Evolutionary conservation across 768 basidiomycete species (phyloP).

Genomic region (Lactarius trivialis): DNA sequence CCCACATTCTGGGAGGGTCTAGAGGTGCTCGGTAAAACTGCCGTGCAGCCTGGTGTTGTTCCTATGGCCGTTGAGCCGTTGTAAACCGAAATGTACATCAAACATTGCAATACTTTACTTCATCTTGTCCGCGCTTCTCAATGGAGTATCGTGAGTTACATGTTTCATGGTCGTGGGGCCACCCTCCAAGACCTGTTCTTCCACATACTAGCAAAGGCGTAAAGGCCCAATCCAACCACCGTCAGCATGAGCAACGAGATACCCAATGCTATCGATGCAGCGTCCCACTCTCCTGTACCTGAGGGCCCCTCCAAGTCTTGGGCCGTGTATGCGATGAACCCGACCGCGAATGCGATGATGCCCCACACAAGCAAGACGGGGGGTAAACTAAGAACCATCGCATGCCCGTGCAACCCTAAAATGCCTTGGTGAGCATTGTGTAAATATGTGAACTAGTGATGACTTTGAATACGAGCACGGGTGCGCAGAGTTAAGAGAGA

Average conservation of each 20-base stretch:
- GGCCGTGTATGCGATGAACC: constrained; percentile 41
- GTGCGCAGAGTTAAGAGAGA: neutral
- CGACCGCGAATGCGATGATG: constrained; percentile 41
- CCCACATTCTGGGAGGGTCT: constrained; percentile 87
- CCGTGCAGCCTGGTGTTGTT: constrained; percentile 27
- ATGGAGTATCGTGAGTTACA: neutral
- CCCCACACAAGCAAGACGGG: constrained; percentile 52
- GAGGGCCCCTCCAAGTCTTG: constrained; percentile 30
- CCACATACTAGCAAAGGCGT: constrained; percentile 48
- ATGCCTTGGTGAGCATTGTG: constrained; percentile 42
- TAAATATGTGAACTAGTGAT: constrained; percentile 44
- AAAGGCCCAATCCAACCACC: constrained; percentile 36
- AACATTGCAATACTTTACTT: neutral
- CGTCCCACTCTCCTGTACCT: constrained; percentile 26
- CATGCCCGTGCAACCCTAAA: constrained; percentile 44
- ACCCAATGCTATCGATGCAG: constrained; percentile 38
- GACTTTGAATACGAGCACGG: neutral
- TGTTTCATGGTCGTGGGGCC: neutral
- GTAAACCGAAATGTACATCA: constrained; percentile 8
- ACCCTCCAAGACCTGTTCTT: constrained; percentile 25
- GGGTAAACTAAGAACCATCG: constrained; percentile 46
- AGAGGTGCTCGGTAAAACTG: constrained; percentile 50
- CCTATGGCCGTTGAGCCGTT: constrained; percentile 43
- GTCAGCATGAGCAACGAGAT: constrained; percentile 38
- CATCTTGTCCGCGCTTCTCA: neutral